Evolutionary conservation across 1,284 basidiomycete species (phyloP).

Genomic region (Malassezia pachydermatis): DNA sequence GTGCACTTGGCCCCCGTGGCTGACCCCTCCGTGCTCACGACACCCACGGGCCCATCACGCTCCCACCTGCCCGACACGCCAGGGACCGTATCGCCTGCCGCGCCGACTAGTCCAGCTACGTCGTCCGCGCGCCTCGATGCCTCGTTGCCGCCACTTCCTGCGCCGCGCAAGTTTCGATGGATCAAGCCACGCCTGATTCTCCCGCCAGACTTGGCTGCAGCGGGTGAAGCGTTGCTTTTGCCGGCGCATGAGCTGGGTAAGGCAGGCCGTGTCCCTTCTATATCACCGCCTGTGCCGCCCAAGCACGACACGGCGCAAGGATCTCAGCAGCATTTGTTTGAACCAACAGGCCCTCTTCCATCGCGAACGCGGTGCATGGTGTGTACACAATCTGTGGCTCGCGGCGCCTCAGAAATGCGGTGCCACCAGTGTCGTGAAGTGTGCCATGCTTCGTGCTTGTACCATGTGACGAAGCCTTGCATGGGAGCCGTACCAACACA

Average conservation of each 20-base stretch:
- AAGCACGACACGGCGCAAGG: constrained; percentile 1
- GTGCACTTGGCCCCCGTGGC: no score
- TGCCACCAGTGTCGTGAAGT: no score
- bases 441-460: background rate
- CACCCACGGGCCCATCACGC: no score
- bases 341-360: background rate
- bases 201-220: constrained; percentile 1
- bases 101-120: background rate
- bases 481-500: no score
- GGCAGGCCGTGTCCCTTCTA: background rate
- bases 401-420: no score
- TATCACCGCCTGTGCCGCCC: constrained; percentile 23
- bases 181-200: constrained; percentile 9
- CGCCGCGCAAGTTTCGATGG: constrained; percentile 16
- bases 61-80: no score
- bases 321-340: background rate
- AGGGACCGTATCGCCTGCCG: background rate
- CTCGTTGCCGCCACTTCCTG: constrained; percentile 9
- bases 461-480: background rate
- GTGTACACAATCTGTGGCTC: no score
- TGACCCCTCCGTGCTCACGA: no score
- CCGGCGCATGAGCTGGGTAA: constrained; percentile 7
- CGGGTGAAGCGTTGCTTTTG: constrained; percentile 12
- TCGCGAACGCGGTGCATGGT: background rate
- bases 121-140: constrained; percentile 2